phyloP scores from a whole-genome alignment of 2,329 filamentous ascomycete genomes.

The Amauroascus verrucosus region DNA sequence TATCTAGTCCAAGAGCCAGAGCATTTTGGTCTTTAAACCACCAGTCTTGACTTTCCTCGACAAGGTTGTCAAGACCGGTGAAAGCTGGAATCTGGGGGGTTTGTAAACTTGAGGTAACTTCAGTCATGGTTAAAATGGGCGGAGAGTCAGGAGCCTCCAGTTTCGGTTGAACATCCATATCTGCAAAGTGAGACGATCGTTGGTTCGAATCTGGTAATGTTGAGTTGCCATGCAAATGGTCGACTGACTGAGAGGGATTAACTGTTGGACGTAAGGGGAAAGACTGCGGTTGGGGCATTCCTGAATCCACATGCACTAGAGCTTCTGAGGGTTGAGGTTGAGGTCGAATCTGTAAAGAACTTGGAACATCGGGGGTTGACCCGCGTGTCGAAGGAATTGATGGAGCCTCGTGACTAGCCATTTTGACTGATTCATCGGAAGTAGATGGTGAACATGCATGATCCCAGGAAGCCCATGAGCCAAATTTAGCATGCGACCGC shows the following conservation, averaged over 20 bases:
- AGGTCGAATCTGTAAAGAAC: background rate
- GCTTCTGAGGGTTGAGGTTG: background rate
- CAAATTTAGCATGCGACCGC: constrained; percentile 70
- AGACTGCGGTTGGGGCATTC: background rate
- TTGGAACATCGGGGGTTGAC: constrained; percentile 5
- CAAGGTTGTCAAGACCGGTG: constrained; percentile 49
- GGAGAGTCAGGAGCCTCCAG: constrained; percentile 1
- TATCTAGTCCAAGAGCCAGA: constrained; percentile 52
- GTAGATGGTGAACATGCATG: constrained; percentile 49
- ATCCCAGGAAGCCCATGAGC: constrained; percentile 50
- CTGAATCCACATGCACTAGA: background rate
- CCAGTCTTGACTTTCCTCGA: constrained; percentile 56
- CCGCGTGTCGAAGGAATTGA: constrained; percentile 6
- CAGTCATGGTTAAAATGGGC: background rate
- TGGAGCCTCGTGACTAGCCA: background rate
- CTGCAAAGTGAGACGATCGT: background rate
- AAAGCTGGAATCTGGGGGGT: constrained; percentile 29
- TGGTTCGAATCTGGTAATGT: background rate
- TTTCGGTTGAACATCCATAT: background rate
- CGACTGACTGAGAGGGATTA: background rate
- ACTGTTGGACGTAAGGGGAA: background rate
- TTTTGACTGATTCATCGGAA: constrained; percentile 10
- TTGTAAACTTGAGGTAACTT: background rate
- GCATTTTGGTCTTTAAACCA: constrained; percentile 54
- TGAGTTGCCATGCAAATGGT: background rate